Base-by-base conservation (phyloP, 208 protist genomes). In the Crithidia mellificae region DNA sequence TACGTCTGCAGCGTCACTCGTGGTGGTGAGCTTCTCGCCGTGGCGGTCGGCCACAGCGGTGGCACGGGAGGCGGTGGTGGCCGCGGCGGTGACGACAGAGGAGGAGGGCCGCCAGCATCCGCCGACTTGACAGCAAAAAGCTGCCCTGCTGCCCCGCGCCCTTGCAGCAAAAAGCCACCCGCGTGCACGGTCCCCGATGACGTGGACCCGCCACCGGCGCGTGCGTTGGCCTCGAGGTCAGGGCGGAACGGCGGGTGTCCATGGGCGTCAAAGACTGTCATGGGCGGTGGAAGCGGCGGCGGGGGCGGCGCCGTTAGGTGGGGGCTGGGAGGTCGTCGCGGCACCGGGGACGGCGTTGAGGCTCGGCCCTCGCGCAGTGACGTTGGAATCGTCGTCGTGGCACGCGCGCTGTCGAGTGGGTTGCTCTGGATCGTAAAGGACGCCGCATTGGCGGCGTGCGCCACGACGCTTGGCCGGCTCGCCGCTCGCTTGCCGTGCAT, bases 1-100 rank as follows among this genome's bases (percentile, higher is more conserved):
- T 51, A 78, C 30, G 20, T 15, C 34, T 22, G 44, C 57, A 47
- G 47, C 49, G 51, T 68, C 34, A 56, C 22, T 2, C 17, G 58
- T 24, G 58, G 44, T 7, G 58, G 44, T 0, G 41, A n/a, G 36
- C 12, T 41, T 6, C 9, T 6, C 12, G 36, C 36, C 36, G 36
- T 41, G 36, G 36, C 36, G 12, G 39, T 11, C 12, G 5, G 7
- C 15, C 43, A 49, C 15, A 49, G 43, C 43, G n/a, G n/a, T n/a
- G n/a, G n/a, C n/a, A n/a, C n/a, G n/a, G n/a, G n/a, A n/a, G 43
- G 47, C 47, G 47, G 47, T 24, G 47, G 49, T 30, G 49, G 7
- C 7, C 22, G 49, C 25, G 49, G 49, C 7, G 25, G 49, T 41
- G 36, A 6, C 9, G 36, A 12, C 36, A 12, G 36, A 12, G 14